Conservation (phyloP, 345 rosid genomes). For the Draba incana region DNA sequence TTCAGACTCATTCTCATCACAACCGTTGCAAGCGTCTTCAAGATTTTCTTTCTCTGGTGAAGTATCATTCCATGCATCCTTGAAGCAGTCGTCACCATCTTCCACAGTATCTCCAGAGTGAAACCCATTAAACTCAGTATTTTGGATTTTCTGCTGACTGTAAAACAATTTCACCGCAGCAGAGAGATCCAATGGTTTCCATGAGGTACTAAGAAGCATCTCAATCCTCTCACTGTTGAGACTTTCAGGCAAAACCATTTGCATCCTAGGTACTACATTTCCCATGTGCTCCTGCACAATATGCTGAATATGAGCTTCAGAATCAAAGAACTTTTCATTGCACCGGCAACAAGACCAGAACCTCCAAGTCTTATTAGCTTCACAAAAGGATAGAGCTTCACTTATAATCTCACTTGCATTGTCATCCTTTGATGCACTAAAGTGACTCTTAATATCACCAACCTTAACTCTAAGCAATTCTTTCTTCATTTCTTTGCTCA, state of each 20-base stretch:
- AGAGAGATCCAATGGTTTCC: conserved; percentile 89
- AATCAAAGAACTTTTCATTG: conserved; percentile 58
- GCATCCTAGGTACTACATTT: conserved; percentile 72
- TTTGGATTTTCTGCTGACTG: conserved; percentile 50
- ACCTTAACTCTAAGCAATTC: conserved; percentile 65
- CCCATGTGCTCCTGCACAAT: conserved; percentile 79
- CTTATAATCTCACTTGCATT: conserved; percentile 56
- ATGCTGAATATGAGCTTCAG: conserved; percentile 79
- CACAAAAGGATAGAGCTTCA: conserved; percentile 65
- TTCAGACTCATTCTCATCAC: conserved; percentile 51
- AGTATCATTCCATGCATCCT: conserved; percentile 79
- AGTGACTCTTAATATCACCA: conserved; percentile 64
- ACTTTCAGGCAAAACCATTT: conserved; percentile 73
- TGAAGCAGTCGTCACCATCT: conserved; percentile 66
- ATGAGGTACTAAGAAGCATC: conserved; percentile 67
- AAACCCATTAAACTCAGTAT: conserved; percentile 48
- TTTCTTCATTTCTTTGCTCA: conserved; percentile 61
- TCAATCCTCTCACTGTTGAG: conserved; percentile 69
- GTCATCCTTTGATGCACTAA: conserved; percentile 60
- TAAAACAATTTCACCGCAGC: conserved; percentile 62
- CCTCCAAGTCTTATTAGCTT: conserved; percentile 69
- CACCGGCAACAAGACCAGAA: conserved; percentile 86
- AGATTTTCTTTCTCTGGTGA: conserved; percentile 62
- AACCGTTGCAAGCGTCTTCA: conserved; percentile 48
- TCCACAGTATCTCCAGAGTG: conserved; percentile 47